Evolutionary conservation across 805 yeast species (phyloP).

Genomic region (Candida anglica): DNA sequence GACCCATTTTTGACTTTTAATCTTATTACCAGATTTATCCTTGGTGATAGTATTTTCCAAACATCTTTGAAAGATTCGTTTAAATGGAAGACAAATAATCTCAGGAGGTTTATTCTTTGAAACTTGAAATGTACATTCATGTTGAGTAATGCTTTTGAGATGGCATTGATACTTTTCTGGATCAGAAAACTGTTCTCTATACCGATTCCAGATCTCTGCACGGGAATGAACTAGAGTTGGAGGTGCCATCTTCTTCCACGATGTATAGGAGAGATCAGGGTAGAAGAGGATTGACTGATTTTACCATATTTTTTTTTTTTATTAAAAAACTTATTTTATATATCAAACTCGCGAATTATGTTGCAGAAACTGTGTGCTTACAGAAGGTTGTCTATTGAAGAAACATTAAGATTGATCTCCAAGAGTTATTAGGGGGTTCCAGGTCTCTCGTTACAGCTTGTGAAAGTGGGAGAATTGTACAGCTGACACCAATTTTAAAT

Average conservation of each 20-base stretch:
- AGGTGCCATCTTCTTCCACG: conserved; percentile 33
- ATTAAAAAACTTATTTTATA: too few species aligned
- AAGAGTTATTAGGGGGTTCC: too few species aligned
- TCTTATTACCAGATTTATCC: conserved; percentile 22
- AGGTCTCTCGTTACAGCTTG: too few species aligned
- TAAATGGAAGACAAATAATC: conserved; percentile 41
- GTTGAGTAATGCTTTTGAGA: conserved; percentile 31
- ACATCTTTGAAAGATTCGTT: conserved; percentile 38
- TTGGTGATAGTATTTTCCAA: conserved; percentile 17
- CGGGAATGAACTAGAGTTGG: conserved; percentile 37
- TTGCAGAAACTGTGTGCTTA: too few species aligned
- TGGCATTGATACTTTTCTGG: conserved; percentile 32
- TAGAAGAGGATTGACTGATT: too few species aligned
- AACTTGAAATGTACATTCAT: conserved; percentile 39
- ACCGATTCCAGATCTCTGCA: conserved; percentile 22
- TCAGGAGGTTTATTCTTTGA: conserved; percentile 20
- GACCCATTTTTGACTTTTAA: conserved; percentile 24
- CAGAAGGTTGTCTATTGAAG: too few species aligned
- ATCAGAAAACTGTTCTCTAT: conserved; percentile 18
- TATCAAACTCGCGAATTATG: too few species aligned
- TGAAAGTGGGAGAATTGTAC: too few species aligned
- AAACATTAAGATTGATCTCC: too few species aligned
- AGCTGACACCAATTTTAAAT: too few species aligned
- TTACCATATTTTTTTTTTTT: too few species aligned
- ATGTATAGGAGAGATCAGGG: too few species aligned